phyloP scores from a whole-genome alignment of 2,329 filamentous ascomycete species.

The Tolypocladium guangdongense region DNA sequence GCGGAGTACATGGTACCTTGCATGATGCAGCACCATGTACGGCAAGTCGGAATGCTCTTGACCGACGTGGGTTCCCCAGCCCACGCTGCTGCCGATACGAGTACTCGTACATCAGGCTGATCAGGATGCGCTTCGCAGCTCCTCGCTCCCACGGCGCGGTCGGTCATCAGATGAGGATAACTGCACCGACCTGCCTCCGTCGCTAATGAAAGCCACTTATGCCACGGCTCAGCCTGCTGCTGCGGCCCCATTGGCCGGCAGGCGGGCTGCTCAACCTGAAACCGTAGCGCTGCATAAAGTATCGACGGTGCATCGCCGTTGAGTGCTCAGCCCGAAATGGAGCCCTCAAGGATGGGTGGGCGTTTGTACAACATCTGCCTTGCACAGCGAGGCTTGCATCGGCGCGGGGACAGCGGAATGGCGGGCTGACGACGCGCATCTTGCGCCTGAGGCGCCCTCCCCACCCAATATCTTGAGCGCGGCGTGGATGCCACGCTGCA shows the following conservation, averaged over 20 bases:
- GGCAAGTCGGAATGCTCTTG: not conserved
- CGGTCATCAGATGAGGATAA: constrained; percentile 1
- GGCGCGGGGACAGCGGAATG: not conserved
- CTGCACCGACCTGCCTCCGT: not conserved
- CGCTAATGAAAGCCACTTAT: constrained; percentile 6
- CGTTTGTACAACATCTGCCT: not conserved
- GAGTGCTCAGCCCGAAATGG: not conserved
- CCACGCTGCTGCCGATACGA: not conserved
- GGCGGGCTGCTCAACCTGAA: constrained; percentile 17
- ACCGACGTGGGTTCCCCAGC: not conserved
- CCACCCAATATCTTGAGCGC: not conserved
- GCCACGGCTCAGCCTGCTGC: constrained; percentile 11
- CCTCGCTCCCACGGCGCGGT: not conserved
- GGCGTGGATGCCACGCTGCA: not conserved
- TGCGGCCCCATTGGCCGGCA: constrained; percentile 17
- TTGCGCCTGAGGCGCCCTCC: not conserved
- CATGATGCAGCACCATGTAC: not conserved
- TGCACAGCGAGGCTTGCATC: not conserved
- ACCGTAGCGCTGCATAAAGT: constrained; percentile 24
- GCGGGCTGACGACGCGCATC: not conserved
- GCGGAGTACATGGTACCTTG: not conserved
- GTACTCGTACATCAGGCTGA: not conserved
- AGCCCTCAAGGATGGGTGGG: not conserved
- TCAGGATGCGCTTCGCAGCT: not conserved
- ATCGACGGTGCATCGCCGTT: constrained; percentile 6